Percentiles rank a stretch among this genome's conserved stretches.
Evolutionary conservation across 169 alveolate genomes (phyloP).

Genomic region (Cystoisospora suis): DNA sequence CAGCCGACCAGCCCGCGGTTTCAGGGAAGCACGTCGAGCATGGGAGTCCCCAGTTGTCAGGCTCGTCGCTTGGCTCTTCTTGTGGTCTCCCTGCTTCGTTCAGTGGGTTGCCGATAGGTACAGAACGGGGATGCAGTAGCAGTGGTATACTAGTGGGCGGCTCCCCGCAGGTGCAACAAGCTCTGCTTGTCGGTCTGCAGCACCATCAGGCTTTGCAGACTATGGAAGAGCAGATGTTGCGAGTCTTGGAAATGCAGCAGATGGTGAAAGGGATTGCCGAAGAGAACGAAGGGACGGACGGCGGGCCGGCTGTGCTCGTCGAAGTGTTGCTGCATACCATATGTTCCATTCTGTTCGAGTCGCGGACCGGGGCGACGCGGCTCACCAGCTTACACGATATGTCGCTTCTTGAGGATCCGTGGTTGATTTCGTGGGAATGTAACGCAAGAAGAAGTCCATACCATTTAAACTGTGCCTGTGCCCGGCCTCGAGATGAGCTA

Average conservation of each 20-base stretch:
- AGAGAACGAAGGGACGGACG: not conserved
- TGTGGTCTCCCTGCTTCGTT: too few relatives aligned
- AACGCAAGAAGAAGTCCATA: not conserved
- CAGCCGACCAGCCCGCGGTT: too few relatives aligned
- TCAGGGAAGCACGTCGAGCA: too few relatives aligned
- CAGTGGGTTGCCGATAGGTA: too few relatives aligned
- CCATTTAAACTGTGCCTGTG: not conserved
- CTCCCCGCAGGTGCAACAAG: conserved; percentile 3
- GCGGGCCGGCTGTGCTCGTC: not conserved
- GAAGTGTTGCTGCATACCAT: not conserved
- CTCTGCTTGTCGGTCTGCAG: conserved; percentile 1
- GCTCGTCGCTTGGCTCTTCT: too few relatives aligned
- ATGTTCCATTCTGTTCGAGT: not conserved
- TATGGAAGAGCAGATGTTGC: conserved; percentile 29
- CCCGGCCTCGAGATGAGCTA: not conserved
- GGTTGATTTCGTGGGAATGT: not conserved
- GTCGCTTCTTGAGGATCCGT: not conserved
- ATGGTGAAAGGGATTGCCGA: not conserved
- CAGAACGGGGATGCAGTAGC: not conserved
- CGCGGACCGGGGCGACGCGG: conserved; percentile 12
- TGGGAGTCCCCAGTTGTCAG: too few relatives aligned
- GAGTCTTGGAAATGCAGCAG: not conserved
- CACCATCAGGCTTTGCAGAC: conserved; percentile 40
- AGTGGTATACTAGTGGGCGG: not conserved
- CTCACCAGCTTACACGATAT: not conserved